Evolutionary conservation across 805 yeast species (phyloP), one percentile per base, ranked within the genome.

Genomic region (Torulaspora franciscae): DNA sequence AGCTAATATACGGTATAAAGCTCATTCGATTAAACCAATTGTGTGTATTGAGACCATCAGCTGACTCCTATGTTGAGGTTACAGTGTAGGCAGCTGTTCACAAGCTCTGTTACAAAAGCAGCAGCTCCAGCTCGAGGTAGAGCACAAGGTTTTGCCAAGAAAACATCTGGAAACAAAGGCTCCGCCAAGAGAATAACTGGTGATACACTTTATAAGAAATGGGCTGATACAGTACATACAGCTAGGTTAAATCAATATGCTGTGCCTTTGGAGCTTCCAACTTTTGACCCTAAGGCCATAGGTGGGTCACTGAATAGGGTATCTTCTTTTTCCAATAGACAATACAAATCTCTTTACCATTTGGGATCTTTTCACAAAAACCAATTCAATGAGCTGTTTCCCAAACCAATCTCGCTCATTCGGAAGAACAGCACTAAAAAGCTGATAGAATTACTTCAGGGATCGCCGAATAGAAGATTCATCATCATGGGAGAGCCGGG

Each of bases 401-500:
- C 69, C 28, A 70, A 69, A 30, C 90, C 89, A 22, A 61, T 82
- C 2, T 69, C 87, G 1, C 59, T 86, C 48, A 69, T 81, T 2
- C 77, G 84, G 52, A 61, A 71, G 27, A 71, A 70, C 38, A 75
- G 84, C 32, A 64, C 73, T 4, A 47, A 58, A 14, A 57, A 71
- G 17, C 52, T 79, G 9, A 53, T 67, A 19, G 57, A 67, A 1
- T 64, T 80, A 37, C 57, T 80, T 8, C 47, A 65, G 13, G 62
- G 57, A 4, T 57, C 74, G 0, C 61, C 75, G 0, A 55, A 65
- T 9, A 83, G 79, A 57, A 72, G 83, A 54, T 55, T 75, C 25
- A 68, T 81, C 25, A 49, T 87, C n/a, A 61, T 76, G 15, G 95
- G 95, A 34, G 81, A 75, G 44, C 66, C 76, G 35, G 96, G 96